These are phyloP conservation scores for Cutaneotrichosporon sp. DNA, from an alignment of 1,284 basidiomycete species.

Conservation along the genomic window DNA sequence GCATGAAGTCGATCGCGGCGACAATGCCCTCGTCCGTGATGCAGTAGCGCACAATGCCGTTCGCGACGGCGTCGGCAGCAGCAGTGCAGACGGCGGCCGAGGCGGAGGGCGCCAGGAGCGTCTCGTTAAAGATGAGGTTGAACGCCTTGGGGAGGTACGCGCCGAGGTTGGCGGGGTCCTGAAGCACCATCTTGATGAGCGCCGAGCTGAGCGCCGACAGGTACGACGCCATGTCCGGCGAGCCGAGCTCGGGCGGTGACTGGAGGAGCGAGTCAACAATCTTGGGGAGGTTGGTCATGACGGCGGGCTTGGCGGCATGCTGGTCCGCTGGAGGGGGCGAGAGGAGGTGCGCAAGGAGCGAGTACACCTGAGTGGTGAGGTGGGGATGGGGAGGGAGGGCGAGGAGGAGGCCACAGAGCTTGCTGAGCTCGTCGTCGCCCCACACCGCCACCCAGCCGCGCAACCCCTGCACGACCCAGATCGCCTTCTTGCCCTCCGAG, in stretches of 20 bases:
- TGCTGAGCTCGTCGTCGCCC: constrained; percentile 68
- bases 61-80: constrained; percentile 62
- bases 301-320: constrained; percentile 37
- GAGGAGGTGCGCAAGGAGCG: constrained; percentile 74
- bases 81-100: constrained; percentile 56
- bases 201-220: constrained; percentile 61
- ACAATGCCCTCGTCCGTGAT: constrained; percentile 66
- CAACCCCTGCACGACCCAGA: constrained; percentile 74
- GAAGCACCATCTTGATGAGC: constrained; percentile 48
- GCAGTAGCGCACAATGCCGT: constrained; percentile 65
- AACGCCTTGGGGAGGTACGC: constrained; percentile 67
- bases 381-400: constrained; percentile 78
- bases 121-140: constrained; percentile 72
- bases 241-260: constrained; percentile 66
- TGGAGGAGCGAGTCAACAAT: constrained; percentile 72
- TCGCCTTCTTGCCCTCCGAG: constrained; percentile 67
- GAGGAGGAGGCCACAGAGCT: constrained; percentile 69
- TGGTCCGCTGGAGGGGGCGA: constrained; percentile 53
- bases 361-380: constrained; percentile 78
- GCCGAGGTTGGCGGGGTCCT: constrained; percentile 41
- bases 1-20: constrained; percentile 55
- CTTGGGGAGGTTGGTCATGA: constrained; percentile 60
- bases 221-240: constrained; percentile 57
- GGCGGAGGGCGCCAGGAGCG: constrained; percentile 53
- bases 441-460: constrained; percentile 63